Base-by-base conservation (phyloP, 75 land plant species). In the Selaginella moellendorffii region DNA sequence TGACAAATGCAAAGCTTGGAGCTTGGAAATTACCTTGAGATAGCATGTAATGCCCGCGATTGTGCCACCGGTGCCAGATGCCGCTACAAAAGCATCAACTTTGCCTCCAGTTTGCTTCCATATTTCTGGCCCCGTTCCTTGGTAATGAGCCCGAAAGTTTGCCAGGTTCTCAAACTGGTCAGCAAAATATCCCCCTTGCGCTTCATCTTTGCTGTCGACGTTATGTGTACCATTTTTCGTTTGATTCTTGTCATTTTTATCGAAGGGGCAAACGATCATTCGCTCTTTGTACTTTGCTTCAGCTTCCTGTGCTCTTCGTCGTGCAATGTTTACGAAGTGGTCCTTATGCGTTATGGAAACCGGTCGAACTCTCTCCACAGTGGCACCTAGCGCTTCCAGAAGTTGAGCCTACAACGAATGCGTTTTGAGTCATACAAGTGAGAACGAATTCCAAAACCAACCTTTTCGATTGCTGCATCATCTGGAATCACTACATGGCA, bases 401-500 rank as follows among this genome's bases (percentile, higher is more conserved):
- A 83, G 86, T 80, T 95, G 97, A 68, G 91, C 77, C 99, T 95
- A 73, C 14, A 20, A 29, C 68, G 46, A 36, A 5, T 5, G 14
- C 46, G 46, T 36, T 14, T 14, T 5, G 46, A 36, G 5, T 5
- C 46, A n/a, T n/a, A n/a, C n/a, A n/a, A 36, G 46, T 36, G 5
- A 36, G 46, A 5, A 14, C 46, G 14, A 36, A 36, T 36, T 2
- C 22, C 42, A 1, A 65, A 67, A 56, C 54, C 28, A 77, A 95
- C 99, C 84, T 95, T 95, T 67, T 95, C 99, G 63, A 89, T 81
- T 18, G 99, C 99, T 68, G 81, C 99, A 82, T 95, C 99, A 74
- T 95, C 99, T 1, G 99, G 99, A 51, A 95, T 87, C 28, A 89
- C 96, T 0, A 95, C 99, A 71, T 89, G 99, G 64, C 99, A 95